Evolutionary conservation across 164 flowering plant species (phyloP), one percentile per base, ranked within the genome.

Genomic region (Magnolia kwangsiensis): DNA sequence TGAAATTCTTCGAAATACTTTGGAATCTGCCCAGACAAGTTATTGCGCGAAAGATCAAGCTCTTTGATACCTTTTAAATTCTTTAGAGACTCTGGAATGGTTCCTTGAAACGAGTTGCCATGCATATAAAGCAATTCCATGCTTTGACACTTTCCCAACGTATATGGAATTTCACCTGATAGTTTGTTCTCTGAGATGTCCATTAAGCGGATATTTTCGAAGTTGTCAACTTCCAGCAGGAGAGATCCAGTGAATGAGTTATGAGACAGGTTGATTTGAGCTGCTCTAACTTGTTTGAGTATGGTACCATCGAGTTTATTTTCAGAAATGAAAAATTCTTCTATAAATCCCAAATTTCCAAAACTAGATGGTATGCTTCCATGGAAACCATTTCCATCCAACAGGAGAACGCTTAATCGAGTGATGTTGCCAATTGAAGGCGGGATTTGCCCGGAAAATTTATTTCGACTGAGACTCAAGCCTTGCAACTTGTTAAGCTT

Each of bases 281-380:
- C 37, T 31, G 51, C 37, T 8, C 80, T 1, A 9, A 84, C 6
- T 37, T 73, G n/a, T 59, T 1, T 1, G 3, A 84, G 85, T 61
- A 83, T 74, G 0, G 23, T n/a, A 1, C 85, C 87, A 50, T 3
- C 64, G 1, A 84, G 76, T 0, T 51, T 69, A 14, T 86, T 86
- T 1, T 66, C 2, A 8, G 63, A 27, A 10, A 84, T 63, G 0
- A 23, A 55, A 8, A 76, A 51, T 0, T 0, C 0, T 21, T 67
- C 63, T 55, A 86, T 29, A 21, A 45, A 31, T 7, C 51, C 45
- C 20, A 66, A 76, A 50, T 73, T 73, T 14, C 76, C 74, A 13
- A 79, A 21, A 18, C 49, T 10, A 0, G 69, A 16, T 1, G 81
- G 81, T 23, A 74, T 69, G 7, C 21, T 63, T 14, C 74, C 68